Conservation (phyloP, 1,284 basidiomycete species). For the Somion occarium region DNA sequence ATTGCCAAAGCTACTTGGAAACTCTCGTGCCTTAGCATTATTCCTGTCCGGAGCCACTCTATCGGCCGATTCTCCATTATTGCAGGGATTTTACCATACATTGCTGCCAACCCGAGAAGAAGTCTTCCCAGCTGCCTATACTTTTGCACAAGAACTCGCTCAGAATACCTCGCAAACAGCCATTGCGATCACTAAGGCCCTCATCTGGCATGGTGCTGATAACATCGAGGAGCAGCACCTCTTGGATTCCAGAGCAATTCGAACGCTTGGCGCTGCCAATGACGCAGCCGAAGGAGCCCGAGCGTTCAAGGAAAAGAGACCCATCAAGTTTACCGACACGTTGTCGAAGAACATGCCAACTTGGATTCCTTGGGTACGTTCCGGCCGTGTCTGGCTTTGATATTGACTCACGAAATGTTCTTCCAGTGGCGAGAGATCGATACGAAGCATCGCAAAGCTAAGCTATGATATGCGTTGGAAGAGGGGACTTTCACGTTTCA, state of each 20-base stretch:
- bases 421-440: slow-evolving; percentile 40
- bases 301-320: slow-evolving; percentile 44
- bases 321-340: slow-evolving; percentile 40
- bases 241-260: slow-evolving; percentile 45
- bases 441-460: slow-evolving; percentile 31
- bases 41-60: slow-evolving; percentile 44
- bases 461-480: slow-evolving; percentile 31
- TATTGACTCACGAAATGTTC: slow-evolving; percentile 2
- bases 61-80: slow-evolving; percentile 38
- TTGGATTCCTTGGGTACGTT: slow-evolving; percentile 49
- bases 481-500: too few species aligned
- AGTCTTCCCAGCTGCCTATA: slow-evolving; percentile 47
- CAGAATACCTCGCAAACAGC: slow-evolving; percentile 45
- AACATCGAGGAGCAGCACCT: slow-evolving; percentile 50
- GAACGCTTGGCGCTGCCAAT: slow-evolving; percentile 29
- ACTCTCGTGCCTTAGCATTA: slow-evolving; percentile 46
- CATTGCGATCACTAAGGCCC: slow-evolving; percentile 45
- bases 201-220: slow-evolving; percentile 45
- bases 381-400: slow-evolving; percentile 16
- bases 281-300: slow-evolving; percentile 45
- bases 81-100: slow-evolving; percentile 41
- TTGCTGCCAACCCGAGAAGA: slow-evolving; percentile 43
- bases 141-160: slow-evolving; percentile 47
- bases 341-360: slow-evolving; percentile 33
- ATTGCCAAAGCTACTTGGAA: slow-evolving; percentile 48